Base-by-base conservation (phyloP, 805 yeast genomes). In the Pichia manshurica region DNA sequence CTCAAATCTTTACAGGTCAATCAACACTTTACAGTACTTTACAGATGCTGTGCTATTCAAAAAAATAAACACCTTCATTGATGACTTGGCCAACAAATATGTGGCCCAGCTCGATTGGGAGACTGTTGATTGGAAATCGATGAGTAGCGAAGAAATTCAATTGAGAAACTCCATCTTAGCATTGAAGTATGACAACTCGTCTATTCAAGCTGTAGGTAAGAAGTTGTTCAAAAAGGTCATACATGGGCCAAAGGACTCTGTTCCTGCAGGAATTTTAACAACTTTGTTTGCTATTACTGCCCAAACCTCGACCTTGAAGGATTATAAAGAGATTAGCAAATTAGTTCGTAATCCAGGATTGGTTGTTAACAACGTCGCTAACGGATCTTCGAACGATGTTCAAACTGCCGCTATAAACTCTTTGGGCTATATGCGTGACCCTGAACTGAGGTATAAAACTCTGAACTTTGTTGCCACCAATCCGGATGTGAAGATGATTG, bases 301-400 rank as follows among this genome's bases (percentile, higher is more conserved):
- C 4, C 48, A 54, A 21, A 29, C 43, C 19, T 56, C 55, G 15
- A 65, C 66, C 33, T 62, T 64, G 44, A 75, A 77, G 53, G 81
- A 78, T 33, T 83, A 81, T 72, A 83, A 83, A 61, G 81, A 76
- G 54, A 64, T 81, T 5, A 63, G 74, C 31, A 78, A 77, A 29
- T 59, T 82, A 17, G 75, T 73, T 12, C 79, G 78, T 52, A 71
- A 72, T 48, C 69, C 81, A 6, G 68, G 72, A 39, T 70, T 70
- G 2, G 72, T 78, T 5, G 66, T 67, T 10, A 65, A 64, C 10
- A 67, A 73, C 50, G 59, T 75, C 5, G 36, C 49, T 2, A 56
- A 57, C 29, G 37, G 49, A 3, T 47, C 51, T 2, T 38, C 56
- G 13, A 54, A 59, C 12, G 77, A 76, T 16, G 61, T 82, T 23